Evolutionary conservation across 1,284 basidiomycete species (phyloP), one percentile per base, ranked within the genome.

Genomic region (Tetrapyrgos nigripes): DNA sequence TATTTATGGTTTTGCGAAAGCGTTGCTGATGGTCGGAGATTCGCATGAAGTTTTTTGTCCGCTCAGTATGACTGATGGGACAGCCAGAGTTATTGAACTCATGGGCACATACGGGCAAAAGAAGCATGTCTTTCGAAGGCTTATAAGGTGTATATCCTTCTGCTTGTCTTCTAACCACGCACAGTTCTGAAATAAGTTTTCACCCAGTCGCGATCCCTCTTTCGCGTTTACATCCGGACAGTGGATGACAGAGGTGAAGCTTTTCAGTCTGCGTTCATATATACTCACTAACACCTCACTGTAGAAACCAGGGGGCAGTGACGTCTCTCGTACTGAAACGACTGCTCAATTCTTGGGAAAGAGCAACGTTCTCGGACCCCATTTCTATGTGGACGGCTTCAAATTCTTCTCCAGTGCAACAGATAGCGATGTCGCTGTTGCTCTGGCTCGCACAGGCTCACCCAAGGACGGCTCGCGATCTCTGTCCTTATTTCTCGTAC

Each of bases 361-460:
- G 46, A 67, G 65, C 6, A 65, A 74, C 57, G 62, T 64, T 4
- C 79, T 85, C 50, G 84, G 88, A n/a, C 74, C 80, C 2, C 70
- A 75, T 45, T 90, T 88, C 68, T 73, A 67, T 21, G 71, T 92
- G 26, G 75, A 91, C 62, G 89, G 91, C 1, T 85, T 92, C 73
- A 92, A 92, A 74, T 91, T 91, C 92, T 94, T 94, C 76, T 91
- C 90, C 11, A 91, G 88, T 55, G 92, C 92, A 1, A 91, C 91
- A 0, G 92, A 94, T 64, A 86, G 86, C 62, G 79, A 93, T 57
- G 75, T 92, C 17, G 81, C 90, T 0, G 78, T 93, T 24, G 89
- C 89, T 0, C 76, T 93, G 11, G 92, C 88, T 3, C 84, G 91
- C 31, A 92, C 90, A 2, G 87, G 86, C 1, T 70, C 78, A 6